phyloP scores from a whole-genome alignment of 2,329 filamentous ascomycete species.

The Beauveria caledonica region DNA sequence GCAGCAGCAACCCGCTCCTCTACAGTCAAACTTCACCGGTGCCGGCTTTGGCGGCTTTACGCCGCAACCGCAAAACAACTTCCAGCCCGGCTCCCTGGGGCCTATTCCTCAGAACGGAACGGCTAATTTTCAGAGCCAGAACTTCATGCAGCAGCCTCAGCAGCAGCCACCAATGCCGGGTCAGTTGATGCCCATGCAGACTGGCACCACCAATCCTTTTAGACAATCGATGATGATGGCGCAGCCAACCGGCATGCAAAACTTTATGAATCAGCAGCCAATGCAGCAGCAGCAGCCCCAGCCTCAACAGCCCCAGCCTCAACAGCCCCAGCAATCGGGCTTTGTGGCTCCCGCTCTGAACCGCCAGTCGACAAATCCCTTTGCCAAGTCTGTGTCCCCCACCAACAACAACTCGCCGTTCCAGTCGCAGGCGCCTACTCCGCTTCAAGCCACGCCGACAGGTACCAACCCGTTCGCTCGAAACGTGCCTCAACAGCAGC shows the following conservation, averaged over 20 bases:
- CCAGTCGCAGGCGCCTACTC: conserved; percentile 31
- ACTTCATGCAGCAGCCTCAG: conserved; percentile 16
- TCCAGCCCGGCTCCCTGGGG: conserved; percentile 44
- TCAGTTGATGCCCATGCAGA: conserved; percentile 18
- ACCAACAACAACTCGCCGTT: conserved; percentile 34
- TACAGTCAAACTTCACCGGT: conserved; percentile 51
- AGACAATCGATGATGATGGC: conserved; percentile 75
- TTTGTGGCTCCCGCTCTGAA: conserved; percentile 31
- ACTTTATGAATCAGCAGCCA: conserved; percentile 19
- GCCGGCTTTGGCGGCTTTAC: conserved; percentile 80
- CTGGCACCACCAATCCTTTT: conserved; percentile 76
- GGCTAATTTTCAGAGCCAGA: conserved; percentile 38
- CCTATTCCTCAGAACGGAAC: conserved; percentile 51
- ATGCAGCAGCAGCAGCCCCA: neutral
- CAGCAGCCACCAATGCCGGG: conserved; percentile 17
- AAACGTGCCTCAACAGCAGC: conserved; percentile 27
- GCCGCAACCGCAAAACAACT: conserved; percentile 44
- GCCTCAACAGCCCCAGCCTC: neutral
- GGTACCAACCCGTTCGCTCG: conserved; percentile 53
- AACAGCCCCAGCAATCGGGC: conserved; percentile 1
- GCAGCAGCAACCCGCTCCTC: conserved; percentile 32
- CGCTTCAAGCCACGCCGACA: conserved; percentile 41
- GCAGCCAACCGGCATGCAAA: conserved; percentile 42
- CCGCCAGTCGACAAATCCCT: conserved; percentile 76
- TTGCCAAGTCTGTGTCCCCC: conserved; percentile 51